These are phyloP conservation scores for Aspergillus viridinutans DNA, from an alignment of 2,329 filamentous ascomycete species.

Conservation along the genomic window DNA sequence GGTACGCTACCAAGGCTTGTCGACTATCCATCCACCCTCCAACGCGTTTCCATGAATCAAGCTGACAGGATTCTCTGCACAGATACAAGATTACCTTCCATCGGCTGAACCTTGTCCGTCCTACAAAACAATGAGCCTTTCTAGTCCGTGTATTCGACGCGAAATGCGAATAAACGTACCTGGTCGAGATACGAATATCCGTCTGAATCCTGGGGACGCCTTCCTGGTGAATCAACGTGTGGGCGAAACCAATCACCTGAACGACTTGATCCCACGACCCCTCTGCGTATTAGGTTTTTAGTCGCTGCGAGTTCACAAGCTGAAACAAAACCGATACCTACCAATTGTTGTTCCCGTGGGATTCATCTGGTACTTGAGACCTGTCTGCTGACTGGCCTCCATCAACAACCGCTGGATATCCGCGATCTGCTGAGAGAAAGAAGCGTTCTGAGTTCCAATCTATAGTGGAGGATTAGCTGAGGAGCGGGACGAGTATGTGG, in stretches of 20 bases:
- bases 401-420: slow-evolving; percentile 76
- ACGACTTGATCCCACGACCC: slow-evolving; percentile 84
- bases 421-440: slow-evolving; percentile 75
- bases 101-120: slow-evolving; percentile 75
- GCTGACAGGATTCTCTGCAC: slow-evolving; percentile 48
- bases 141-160: not conserved
- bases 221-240: slow-evolving; percentile 65
- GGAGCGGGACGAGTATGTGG: not conserved
- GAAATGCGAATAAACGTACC: slow-evolving; percentile 41
- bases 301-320: not conserved
- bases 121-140: slow-evolving; percentile 35
- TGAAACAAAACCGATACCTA: slow-evolving; percentile 38
- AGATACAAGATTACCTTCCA: slow-evolving; percentile 65
- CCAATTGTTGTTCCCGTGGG: slow-evolving; percentile 83
- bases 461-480: slow-evolving; percentile 3
- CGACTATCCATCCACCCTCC: not conserved
- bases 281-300: slow-evolving; percentile 50
- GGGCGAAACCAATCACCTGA: slow-evolving; percentile 71
- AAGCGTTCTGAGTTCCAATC: slow-evolving; percentile 68
- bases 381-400: slow-evolving; percentile 69
- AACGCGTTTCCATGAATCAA: not conserved
- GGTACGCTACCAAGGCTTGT: not conserved
- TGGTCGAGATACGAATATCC: slow-evolving; percentile 74
- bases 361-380: slow-evolving; percentile 77
- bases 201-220: slow-evolving; percentile 77